These are phyloP conservation scores for Paxillus ammoniavirescens DNA, from an alignment of 768 basidiomycete genomes.

Conservation along the genomic window DNA sequence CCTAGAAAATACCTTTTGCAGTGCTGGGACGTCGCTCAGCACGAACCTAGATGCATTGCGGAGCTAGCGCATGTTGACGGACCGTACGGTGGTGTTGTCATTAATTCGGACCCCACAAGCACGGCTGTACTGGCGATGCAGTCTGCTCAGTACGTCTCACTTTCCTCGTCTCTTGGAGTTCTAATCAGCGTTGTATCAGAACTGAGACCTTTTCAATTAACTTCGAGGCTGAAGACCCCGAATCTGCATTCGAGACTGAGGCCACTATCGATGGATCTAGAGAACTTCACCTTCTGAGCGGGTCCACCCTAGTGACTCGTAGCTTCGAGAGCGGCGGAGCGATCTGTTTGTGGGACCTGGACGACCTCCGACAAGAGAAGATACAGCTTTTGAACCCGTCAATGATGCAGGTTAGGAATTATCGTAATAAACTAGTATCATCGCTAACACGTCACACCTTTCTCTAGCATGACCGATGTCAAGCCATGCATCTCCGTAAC, in stretches of 20 bases:
- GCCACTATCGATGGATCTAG: slow-evolving; percentile 32
- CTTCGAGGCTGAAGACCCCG: slow-evolving; percentile 34
- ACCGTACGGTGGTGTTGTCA: slow-evolving; percentile 41
- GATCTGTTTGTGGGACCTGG: slow-evolving; percentile 37
- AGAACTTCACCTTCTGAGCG: slow-evolving; percentile 36
- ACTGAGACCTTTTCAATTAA: slow-evolving; percentile 44
- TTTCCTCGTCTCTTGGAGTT: background rate
- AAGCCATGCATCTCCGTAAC: slow-evolving; percentile 42
- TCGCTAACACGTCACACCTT: slow-evolving; percentile 1
- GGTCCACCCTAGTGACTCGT: slow-evolving; percentile 38
- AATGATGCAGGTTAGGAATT: slow-evolving; percentile 29
- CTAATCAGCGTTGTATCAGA: slow-evolving; percentile 21
- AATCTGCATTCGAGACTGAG: slow-evolving; percentile 36
- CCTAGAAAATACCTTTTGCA: slow-evolving; percentile 39
- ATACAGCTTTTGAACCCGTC: slow-evolving; percentile 38
- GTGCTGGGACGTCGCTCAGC: slow-evolving; percentile 52
- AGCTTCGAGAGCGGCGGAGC: slow-evolving; percentile 25
- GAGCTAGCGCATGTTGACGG: slow-evolving; percentile 30
- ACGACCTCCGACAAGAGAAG: slow-evolving; percentile 26
- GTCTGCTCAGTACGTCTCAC: slow-evolving; percentile 36
- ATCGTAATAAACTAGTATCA: background rate
- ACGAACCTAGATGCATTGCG: slow-evolving; percentile 42
- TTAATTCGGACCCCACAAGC: slow-evolving; percentile 41
- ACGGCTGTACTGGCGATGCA: slow-evolving; percentile 42
- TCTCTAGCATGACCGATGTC: slow-evolving; percentile 36